A percentile compares a stretch with the other conserved stretches of the same genome.
These are phyloP conservation scores for Mortierella sp. DNA, from an alignment of 371 early-diverging fungal genomes.

Conservation along the genomic window DNA sequence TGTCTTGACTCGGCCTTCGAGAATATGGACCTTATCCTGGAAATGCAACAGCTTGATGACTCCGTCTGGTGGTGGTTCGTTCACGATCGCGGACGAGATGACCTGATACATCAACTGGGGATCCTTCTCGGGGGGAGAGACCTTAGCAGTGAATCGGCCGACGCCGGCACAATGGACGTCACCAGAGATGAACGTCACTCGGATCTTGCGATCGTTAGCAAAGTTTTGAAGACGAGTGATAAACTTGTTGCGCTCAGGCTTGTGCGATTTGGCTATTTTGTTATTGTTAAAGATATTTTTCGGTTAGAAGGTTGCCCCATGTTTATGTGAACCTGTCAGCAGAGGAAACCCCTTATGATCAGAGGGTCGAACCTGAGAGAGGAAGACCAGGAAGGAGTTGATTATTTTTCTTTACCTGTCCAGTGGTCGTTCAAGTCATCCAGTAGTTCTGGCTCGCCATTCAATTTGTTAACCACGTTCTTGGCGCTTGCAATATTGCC, in stretches of 20 bases:
- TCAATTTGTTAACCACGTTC: conserved; percentile 70
- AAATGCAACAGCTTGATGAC: conserved; percentile 55
- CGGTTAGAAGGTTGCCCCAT: no score
- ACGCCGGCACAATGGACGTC: conserved; percentile 90
- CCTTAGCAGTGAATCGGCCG: conserved; percentile 70
- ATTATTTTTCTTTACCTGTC: conserved; percentile 29
- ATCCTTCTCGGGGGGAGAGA: conserved; percentile 68
- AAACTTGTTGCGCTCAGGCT: conserved; percentile 75
- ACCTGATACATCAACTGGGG: conserved; percentile 81
- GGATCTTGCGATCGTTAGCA: conserved; percentile 68
- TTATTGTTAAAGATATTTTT: no score
- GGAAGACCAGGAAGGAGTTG: background rate
- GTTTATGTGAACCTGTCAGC: no score
- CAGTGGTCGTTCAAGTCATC: conserved; percentile 85
- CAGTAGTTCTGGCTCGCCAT: conserved; percentile 86
- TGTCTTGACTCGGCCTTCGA: conserved; percentile 57
- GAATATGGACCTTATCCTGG: conserved; percentile 48
- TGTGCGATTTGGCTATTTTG: conserved; percentile 73
- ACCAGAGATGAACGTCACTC: conserved; percentile 88
- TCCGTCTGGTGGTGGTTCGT: conserved; percentile 59
- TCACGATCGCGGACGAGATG: conserved; percentile 83
- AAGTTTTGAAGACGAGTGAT: conserved; percentile 73
- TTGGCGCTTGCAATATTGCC: conserved; percentile 56
- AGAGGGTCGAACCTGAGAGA: conserved; percentile 37
- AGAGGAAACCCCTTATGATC: no score